Conservation (phyloP, 305 asterid species). For the Fraxinus floribunda region DNA sequence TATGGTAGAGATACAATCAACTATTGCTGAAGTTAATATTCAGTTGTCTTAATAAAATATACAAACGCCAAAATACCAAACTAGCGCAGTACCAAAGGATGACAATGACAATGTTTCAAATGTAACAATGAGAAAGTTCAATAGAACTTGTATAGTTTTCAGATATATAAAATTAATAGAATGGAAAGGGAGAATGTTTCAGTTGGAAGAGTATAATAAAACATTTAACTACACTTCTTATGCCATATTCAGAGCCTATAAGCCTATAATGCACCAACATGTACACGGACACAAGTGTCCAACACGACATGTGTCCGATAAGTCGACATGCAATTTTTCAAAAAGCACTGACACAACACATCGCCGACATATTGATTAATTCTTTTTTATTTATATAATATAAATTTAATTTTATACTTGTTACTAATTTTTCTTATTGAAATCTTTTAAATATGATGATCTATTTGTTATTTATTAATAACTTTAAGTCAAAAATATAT, state of each 20-base stretch:
- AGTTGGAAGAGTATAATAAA: conserved; percentile 14
- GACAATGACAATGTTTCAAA: conserved; percentile 6
- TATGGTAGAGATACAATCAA: not conserved
- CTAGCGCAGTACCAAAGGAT: not conserved
- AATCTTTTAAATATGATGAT: not conserved
- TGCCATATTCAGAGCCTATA: conserved; percentile 10
- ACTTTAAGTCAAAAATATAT: not conserved
- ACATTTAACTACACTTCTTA: conserved; percentile 6
- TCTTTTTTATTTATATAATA: not conserved
- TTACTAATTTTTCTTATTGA: not conserved
- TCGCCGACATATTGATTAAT: not conserved
- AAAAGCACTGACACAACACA: not conserved
- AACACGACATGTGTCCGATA: not conserved
- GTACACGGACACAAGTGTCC: not conserved
- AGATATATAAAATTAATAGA: conserved; percentile 7
- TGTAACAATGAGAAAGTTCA: not conserved
- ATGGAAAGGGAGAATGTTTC: conserved; percentile 7
- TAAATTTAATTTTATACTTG: not conserved
- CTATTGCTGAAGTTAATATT: conserved; percentile 2
- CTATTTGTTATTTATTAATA: too few relatives aligned
- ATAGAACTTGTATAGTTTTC: not conserved
- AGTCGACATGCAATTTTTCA: not conserved
- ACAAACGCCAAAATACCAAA: conserved; percentile 2
- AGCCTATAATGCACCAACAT: not conserved
- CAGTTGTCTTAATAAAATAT: not conserved